Evolutionary conservation across 1,139 yeast species (phyloP), one percentile per base, ranked within the genome.

Genomic region (Pneumocystis canis): DNA sequence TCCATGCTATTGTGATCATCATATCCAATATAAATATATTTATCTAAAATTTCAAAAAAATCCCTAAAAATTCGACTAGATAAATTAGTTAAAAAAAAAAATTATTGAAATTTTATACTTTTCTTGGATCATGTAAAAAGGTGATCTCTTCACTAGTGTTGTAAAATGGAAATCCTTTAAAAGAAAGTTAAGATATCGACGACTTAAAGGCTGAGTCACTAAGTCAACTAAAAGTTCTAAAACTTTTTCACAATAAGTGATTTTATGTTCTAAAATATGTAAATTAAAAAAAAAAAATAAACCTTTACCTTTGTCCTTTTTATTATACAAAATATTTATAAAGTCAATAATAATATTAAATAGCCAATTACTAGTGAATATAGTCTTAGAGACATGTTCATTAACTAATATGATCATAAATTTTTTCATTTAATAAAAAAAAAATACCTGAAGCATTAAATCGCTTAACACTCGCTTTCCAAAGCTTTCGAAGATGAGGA

Each of bases 181-280:
- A 5, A 79, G 58, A 0, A 76, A 67, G 63, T 73, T 74, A 1
- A 75, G 63, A 64, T 72, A 77, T 59, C 75, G 67, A 64, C 83
- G 71, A 0, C 82, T 75, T 0, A 81, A 79, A 16, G 76, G 68
- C 64, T 77, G 80, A 0, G 80, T 75, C 6, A 79, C 63, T 0
- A 77, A 65, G 14, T 69, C 63, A n/a, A 72, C 67, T 25, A 78
- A 61, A 28, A 78, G 62, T 35, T 65, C 64, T 28, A 66, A 54
- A n/a, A 66, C 63, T n/a, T 63, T 39, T 37, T 62, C 64, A 16
- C 58, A 30, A 39, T 66, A 66, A 6, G 28, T 20, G 6, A 57
- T 25, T 16, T 37, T 18, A 47, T 47, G 30, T 4, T 47, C 54
- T 47, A 47, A 47, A 25, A 28, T 25, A 14, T 47, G 20, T 47